Evolutionary conservation across 345 rosid species (phyloP).

Genomic region (Toxicodendron radicans): DNA sequence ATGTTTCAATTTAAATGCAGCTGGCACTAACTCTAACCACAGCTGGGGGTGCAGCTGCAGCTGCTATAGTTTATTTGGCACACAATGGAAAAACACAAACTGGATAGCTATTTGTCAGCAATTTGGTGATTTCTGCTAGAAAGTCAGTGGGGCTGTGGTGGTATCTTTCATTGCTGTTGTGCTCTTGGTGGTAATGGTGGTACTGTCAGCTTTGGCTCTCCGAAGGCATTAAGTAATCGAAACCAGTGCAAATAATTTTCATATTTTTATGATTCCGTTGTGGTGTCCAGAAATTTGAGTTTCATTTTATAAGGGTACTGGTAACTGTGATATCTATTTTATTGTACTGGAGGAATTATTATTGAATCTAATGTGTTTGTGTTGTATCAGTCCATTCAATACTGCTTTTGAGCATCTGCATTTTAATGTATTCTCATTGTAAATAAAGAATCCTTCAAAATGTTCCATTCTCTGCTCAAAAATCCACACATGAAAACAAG

Average conservation of each 20-base stretch:
- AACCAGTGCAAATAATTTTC: not conserved
- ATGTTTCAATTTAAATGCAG: conserved; percentile 30
- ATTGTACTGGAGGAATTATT: not conserved
- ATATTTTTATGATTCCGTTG: not conserved
- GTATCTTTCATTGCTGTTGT: conserved; percentile 53
- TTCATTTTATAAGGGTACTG: not conserved
- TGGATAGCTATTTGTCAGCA: conserved; percentile 83
- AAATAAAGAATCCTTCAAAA: not conserved
- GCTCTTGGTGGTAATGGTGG: conserved; percentile 44
- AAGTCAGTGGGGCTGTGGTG: conserved; percentile 78
- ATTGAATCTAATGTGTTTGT: not conserved
- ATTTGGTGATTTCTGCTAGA: conserved; percentile 81
- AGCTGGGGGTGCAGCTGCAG: conserved; percentile 63
- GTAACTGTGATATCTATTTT: not conserved
- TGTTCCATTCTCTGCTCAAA: not conserved
- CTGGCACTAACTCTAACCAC: conserved; percentile 56
- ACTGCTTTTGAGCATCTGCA: not conserved
- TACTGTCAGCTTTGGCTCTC: conserved; percentile 67
- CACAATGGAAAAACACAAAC: conserved; percentile 81
- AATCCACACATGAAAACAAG: not conserved
- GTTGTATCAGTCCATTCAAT: not conserved
- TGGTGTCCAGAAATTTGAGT: not conserved
- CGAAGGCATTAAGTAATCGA: conserved; percentile 28
- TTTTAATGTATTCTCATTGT: not conserved
- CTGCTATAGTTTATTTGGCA: conserved; percentile 78